Base-by-base conservation (phyloP, 805 yeast genomes). In the Candida ascalaphidarum region DNA sequence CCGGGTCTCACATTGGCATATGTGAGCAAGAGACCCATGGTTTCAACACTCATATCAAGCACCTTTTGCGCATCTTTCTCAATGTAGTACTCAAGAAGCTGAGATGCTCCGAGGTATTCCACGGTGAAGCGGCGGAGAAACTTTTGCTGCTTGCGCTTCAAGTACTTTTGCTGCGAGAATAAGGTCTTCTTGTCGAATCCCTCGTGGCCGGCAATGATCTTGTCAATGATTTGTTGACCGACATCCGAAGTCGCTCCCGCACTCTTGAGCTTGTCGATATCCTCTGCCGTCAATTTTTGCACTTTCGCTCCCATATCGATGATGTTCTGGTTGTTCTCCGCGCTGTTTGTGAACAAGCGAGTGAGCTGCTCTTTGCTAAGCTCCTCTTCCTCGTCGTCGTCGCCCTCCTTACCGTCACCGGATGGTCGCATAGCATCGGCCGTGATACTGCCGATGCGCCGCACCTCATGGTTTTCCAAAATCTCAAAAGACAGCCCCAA, bases 401-500 rank as follows among this genome's bases (percentile, higher is more conserved):
- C 55, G 7, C 40, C 44, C 26, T 44, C 50, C 28, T 45, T 52
- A n/a, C n/a, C n/a, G n/a, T n/a, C n/a, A n/a, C n/a, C n/a, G n/a
- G n/a, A n/a, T n/a, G n/a, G n/a, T n/a, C n/a, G n/a, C n/a, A n/a
- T n/a, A 17, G 16, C 25, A 14, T 27, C 35, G 11, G 36, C 32
- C 4, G 57, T 47, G 33, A 61, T 46, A 26, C 67, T 55, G 32
- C 56, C 52, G 22, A 76, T 66, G 3, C 81, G 77, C 23, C 52
- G 55, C 9, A 74, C 73, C 17, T 49, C 44, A 20, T 60, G 60
- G 34, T 71, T 75, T 23, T 75, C 83, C 17, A 65, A 46, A 24
- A 89, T 80, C 46, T 89, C 96, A 56, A 88, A 92, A 1, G 94
- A 74, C 40, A 83, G 89, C 2, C 97, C 98, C 45, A 72, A 81